These are phyloP conservation scores for Aspergillus unguis DNA, from an alignment of 2,329 filamentous ascomycete genomes.

Conservation along the genomic window DNA sequence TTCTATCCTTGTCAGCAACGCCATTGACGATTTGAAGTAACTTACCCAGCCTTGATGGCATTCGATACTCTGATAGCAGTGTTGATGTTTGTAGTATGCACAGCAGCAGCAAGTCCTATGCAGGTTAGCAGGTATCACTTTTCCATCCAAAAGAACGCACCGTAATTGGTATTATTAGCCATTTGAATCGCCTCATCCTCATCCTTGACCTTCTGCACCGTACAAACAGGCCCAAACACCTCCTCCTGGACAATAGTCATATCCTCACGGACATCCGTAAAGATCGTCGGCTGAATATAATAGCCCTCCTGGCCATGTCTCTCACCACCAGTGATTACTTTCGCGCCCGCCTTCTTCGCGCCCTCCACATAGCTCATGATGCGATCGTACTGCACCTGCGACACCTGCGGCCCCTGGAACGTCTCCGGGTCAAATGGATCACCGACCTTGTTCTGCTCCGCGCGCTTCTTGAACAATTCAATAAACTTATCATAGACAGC, in stretches of 20 bases:
- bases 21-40: constrained; percentile 39
- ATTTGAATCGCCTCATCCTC: background rate
- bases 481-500: background rate
- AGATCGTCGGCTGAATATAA: background rate
- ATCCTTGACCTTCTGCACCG: background rate
- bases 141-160: too few species aligned
- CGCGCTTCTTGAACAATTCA: background rate
- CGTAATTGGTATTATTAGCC: background rate
- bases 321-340: background rate
- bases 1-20: constrained; percentile 26
- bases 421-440: background rate
- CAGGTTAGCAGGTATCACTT: constrained; percentile 37
- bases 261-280: background rate
- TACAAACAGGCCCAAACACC: background rate
- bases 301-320: background rate
- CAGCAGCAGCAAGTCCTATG: constrained; percentile 70
- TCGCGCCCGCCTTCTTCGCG: background rate
- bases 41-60: constrained; percentile 54
- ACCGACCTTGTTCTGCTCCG: background rate
- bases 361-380: background rate
- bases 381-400: background rate
- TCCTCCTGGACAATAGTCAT: background rate
- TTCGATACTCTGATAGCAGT: constrained; percentile 70
- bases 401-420: background rate
- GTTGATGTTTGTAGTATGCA: constrained; percentile 76